Evolutionary conservation across 2,329 filamentous ascomycete genomes (phyloP).

Genomic region (Cordyceps javanica): DNA sequence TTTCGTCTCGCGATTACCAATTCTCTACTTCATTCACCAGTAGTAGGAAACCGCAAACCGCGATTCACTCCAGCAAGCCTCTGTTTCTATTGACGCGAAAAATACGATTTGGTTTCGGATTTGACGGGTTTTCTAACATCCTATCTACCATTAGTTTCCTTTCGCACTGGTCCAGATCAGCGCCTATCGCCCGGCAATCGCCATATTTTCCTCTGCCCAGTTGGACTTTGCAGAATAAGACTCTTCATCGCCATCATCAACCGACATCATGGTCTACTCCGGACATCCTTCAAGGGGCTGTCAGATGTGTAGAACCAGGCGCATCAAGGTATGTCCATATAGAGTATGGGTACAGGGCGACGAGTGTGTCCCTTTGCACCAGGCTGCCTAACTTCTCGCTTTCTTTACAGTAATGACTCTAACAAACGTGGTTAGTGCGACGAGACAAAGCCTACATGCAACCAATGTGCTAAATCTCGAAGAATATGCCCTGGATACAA

Average conservation of each 20-base stretch:
- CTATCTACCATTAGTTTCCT: background rate
- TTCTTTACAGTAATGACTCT: background rate
- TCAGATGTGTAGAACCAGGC: constrained; percentile 66
- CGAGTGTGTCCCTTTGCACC: background rate
- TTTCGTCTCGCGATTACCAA: too few relatives aligned
- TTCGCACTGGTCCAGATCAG: background rate
- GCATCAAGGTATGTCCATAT: constrained; percentile 58
- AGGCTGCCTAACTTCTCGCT: background rate
- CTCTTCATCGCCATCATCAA: background rate
- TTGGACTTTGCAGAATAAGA: background rate
- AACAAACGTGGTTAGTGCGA: constrained; percentile 46
- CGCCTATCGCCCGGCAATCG: background rate
- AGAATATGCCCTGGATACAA: constrained; percentile 62
- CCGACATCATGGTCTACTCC: constrained; percentile 53
- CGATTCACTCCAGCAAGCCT: background rate
- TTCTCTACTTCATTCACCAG: background rate
- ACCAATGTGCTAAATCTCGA: constrained; percentile 58
- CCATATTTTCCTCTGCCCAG: background rate
- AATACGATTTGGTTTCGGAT: background rate
- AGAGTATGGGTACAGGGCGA: background rate
- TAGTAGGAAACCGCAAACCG: background rate
- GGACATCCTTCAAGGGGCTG: constrained; percentile 63
- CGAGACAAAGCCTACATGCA: constrained; percentile 60
- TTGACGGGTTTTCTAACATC: background rate
- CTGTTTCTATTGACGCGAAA: too few relatives aligned